A percentile compares a stretch with the other conserved stretches of the same genome.
These are phyloP conservation scores for Fusarium sp. DNA, from an alignment of 2,329 filamentous ascomycete species.

Conservation along the genomic window DNA sequence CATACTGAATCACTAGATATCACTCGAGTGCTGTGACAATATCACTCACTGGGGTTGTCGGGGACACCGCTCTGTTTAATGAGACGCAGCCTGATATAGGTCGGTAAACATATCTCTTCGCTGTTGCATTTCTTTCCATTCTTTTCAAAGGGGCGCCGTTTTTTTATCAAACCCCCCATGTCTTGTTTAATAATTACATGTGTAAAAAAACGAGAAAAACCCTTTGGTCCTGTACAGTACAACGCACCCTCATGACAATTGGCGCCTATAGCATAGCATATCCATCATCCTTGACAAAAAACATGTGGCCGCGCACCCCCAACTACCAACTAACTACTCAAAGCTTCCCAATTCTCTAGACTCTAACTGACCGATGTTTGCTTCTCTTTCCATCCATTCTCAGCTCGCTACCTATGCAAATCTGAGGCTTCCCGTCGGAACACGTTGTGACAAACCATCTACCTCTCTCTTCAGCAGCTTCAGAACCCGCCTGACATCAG, in stretches of 20 bases:
- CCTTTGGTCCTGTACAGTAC: slow-evolving; percentile 41
- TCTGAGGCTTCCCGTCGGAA: slow-evolving; percentile 54
- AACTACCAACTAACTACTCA: slow-evolving; percentile 32
- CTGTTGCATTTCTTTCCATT: slow-evolving; percentile 34
- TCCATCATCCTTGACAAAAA: slow-evolving; percentile 41
- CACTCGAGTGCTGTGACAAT: neutral
- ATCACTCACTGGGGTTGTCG: neutral
- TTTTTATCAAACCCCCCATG: slow-evolving; percentile 21
- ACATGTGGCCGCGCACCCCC: slow-evolving; percentile 30
- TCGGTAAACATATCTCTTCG: neutral
- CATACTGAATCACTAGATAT: neutral
- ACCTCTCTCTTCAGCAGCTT: slow-evolving; percentile 56
- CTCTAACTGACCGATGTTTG: slow-evolving; percentile 1
- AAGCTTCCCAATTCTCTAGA: slow-evolving; percentile 15
- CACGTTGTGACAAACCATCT: slow-evolving; percentile 54
- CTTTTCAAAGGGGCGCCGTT: slow-evolving; percentile 28
- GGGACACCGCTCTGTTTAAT: neutral
- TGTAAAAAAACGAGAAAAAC: slow-evolving; percentile 22
- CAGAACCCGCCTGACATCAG: slow-evolving; percentile 54
- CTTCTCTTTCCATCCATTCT: neutral
- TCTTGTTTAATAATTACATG: slow-evolving; percentile 43
- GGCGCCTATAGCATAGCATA: slow-evolving; percentile 44
- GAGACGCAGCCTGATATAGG: neutral
- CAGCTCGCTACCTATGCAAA: slow-evolving; percentile 51
- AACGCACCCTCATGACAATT: slow-evolving; percentile 42